Percentiles rank a stretch among this genome's conserved stretches.
phyloP scores from a whole-genome alignment of 139 green algal species.

The Diplosphaera chodatii region DNA sequence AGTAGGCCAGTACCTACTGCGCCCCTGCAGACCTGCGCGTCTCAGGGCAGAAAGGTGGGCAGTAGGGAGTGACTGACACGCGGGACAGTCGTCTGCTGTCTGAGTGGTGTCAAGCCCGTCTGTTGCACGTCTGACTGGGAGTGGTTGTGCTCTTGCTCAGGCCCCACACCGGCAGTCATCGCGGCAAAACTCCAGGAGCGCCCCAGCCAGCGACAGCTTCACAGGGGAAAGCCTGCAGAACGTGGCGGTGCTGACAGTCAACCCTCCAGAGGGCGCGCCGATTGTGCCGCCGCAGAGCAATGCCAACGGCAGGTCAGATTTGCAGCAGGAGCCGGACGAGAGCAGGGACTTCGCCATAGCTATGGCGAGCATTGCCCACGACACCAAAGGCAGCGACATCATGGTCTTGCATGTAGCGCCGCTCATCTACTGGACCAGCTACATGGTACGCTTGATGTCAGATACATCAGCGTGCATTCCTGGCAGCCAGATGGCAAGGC shows the following conservation, averaged over 20 bases:
- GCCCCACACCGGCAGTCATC: too few species aligned
- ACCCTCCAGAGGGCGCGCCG: not conserved
- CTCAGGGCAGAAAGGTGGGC: not conserved
- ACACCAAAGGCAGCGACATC: conserved; percentile 41
- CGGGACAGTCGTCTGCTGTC: too few species aligned
- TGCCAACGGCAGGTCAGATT: not conserved
- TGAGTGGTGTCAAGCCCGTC: too few species aligned
- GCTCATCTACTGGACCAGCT: conserved; percentile 55
- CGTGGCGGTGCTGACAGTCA: not conserved
- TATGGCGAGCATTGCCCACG: conserved; percentile 25
- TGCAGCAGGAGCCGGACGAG: not conserved
- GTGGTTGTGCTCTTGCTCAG: too few species aligned
- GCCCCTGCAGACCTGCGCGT: not conserved
- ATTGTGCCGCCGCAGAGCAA: not conserved
- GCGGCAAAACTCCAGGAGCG: too few species aligned
- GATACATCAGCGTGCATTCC: too few species aligned
- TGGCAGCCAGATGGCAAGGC: too few species aligned
- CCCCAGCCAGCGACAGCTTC: too few species aligned
- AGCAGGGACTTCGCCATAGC: conserved; percentile 26
- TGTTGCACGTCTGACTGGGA: too few species aligned
- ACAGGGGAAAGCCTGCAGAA: too few species aligned
- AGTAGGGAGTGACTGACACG: too few species aligned
- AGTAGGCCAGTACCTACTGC: not conserved
- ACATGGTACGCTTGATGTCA: too few species aligned
- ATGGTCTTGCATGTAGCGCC: conserved; percentile 58